A percentile compares a stretch with the other conserved stretches of the same genome.
Conservation (phyloP, 768 basidiomycete species). For the Russula vinacea region DNA sequence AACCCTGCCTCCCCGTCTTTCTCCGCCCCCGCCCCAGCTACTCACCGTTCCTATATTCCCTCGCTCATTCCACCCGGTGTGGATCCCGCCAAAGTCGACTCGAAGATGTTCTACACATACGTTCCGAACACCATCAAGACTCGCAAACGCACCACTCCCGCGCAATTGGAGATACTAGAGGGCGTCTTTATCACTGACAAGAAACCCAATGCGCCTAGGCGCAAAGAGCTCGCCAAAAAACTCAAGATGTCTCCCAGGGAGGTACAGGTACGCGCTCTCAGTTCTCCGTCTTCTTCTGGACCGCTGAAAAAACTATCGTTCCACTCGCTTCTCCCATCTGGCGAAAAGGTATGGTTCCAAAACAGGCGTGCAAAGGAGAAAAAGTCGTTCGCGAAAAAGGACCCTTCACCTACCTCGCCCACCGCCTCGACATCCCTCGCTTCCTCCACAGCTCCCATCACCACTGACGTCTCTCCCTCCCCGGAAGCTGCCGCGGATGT, state of each 20-base stretch:
- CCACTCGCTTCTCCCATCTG: conserved; percentile 18
- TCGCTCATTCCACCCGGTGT: conserved; percentile 49
- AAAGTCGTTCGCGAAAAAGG: conserved; percentile 34
- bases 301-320: neutral
- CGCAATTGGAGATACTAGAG: conserved; percentile 89
- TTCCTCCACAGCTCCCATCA: neutral
- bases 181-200: conserved; percentile 81
- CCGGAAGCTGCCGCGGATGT: conserved; percentile 6
- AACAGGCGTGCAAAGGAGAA: conserved; percentile 89
- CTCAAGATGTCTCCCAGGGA: conserved; percentile 91
- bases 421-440: neutral
- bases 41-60: conserved; percentile 41
- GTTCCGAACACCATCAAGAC: conserved; percentile 93
- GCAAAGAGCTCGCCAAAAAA: conserved; percentile 76
- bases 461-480: conserved; percentile 1
- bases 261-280: conserved; percentile 70
- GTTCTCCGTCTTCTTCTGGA: neutral
- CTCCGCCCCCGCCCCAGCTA: conserved; percentile 16
- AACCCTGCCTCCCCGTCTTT: conserved; percentile 9
- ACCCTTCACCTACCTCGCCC: conserved; percentile 3
- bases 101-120: conserved; percentile 83
- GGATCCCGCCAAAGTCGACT: conserved; percentile 71
- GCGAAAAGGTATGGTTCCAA: conserved; percentile 80
- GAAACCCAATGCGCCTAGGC: conserved; percentile 80
- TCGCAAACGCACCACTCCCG: conserved; percentile 80